Conservation (phyloP, 129 eudicot species). For the Centaurea solstitialis region DNA sequence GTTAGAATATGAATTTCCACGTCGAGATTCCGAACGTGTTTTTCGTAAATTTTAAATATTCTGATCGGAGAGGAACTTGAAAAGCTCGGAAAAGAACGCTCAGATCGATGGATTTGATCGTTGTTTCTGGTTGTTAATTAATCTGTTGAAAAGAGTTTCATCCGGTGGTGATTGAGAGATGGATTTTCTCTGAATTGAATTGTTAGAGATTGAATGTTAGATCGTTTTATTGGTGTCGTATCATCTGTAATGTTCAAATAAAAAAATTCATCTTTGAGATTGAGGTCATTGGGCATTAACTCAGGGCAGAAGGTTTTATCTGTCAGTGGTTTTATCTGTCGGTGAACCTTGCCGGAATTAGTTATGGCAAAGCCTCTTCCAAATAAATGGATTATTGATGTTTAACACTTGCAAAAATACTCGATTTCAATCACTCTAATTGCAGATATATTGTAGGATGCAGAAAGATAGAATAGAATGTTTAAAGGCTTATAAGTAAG, state of each 20-base stretch:
- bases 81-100: neutral
- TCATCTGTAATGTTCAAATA: slow-evolving; percentile 1
- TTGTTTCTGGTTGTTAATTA: neutral
- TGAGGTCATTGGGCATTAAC: too few relatives aligned
- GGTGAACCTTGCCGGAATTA: too few relatives aligned
- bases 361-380: too few relatives aligned
- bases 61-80: slow-evolving; percentile 8
- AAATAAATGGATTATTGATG: too few relatives aligned
- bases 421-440: neutral
- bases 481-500: neutral
- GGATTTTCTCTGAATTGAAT: slow-evolving; percentile 1
- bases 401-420: too few relatives aligned
- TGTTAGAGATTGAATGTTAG: neutral
- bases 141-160: neutral
- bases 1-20: slow-evolving; percentile 51
- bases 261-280: neutral
- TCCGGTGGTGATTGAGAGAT: slow-evolving; percentile 1
- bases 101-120: neutral
- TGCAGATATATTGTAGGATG: neutral
- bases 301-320: too few relatives aligned
- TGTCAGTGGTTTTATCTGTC: too few relatives aligned
- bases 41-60: neutral
- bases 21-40: neutral
- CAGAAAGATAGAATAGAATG: neutral
- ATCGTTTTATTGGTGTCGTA: neutral